Evolutionary conservation across 495 filamentous ascomycete genomes (phyloP).

Genomic region (Pyronema omphalodes): DNA sequence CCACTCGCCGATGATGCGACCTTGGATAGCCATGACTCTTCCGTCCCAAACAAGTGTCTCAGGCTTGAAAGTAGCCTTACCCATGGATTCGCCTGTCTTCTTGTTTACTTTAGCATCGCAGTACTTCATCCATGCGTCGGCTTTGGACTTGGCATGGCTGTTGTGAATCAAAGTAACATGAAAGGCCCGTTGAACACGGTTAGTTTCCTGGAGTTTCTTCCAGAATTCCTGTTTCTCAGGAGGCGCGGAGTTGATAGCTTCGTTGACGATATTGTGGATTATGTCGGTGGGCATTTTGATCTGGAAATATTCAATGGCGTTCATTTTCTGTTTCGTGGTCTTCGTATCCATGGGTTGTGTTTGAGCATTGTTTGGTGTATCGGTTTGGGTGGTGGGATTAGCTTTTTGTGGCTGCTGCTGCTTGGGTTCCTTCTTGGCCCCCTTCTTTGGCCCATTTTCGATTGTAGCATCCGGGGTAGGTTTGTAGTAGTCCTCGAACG

Average conservation of each 20-base stretch:
- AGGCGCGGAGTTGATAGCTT: background rate
- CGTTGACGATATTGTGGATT: background rate
- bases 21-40: conserved; percentile 74
- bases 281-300: conserved; percentile 27
- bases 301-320: conserved; percentile 61
- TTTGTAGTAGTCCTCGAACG: conserved; percentile 43
- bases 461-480: conserved; percentile 60
- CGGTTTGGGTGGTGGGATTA: background rate
- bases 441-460: conserved; percentile 28
- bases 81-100: conserved; percentile 28
- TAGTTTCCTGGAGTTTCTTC: conserved; percentile 48
- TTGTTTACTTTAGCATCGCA: conserved; percentile 29
- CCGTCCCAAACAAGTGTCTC: conserved; percentile 53
- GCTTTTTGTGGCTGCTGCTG: conserved; percentile 14
- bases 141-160: conserved; percentile 35
- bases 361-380: conserved; percentile 13
- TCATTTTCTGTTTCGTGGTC: conserved; percentile 29
- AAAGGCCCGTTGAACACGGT: conserved; percentile 67
- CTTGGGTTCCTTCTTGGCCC: conserved; percentile 27
- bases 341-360: conserved; percentile 5
- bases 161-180: conserved; percentile 90
- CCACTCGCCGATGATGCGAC: conserved; percentile 45
- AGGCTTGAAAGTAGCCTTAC: conserved; percentile 32
- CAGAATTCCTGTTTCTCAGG: conserved; percentile 39
- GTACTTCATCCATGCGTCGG: conserved; percentile 56